phyloP scores from a whole-genome alignment of 2,329 filamentous ascomycete genomes.

The Colletotrichum shisoi region DNA sequence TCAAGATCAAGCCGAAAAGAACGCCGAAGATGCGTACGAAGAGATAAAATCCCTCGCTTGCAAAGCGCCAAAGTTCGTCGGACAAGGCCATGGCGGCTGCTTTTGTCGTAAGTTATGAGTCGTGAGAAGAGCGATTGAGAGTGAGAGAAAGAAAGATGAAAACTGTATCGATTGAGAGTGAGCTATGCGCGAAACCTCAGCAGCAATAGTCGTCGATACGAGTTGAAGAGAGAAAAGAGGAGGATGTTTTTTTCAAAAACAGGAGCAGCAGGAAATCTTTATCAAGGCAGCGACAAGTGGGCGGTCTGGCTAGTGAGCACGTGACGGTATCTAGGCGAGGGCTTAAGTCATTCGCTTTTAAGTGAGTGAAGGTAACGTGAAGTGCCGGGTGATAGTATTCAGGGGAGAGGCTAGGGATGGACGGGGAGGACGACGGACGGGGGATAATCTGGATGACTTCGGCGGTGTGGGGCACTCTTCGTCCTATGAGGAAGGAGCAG shows the following conservation, averaged over 20 bases:
- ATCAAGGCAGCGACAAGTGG: background rate
- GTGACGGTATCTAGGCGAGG: conserved; percentile 6
- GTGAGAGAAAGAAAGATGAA: background rate
- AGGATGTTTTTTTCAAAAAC: background rate
- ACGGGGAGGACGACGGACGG: background rate
- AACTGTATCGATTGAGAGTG: background rate
- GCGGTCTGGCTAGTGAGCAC: conserved; percentile 1
- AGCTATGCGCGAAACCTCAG: conserved; percentile 11
- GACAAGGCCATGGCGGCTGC: background rate
- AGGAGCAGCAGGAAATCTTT: background rate
- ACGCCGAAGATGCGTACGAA: background rate
- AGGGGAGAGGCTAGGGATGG: background rate
- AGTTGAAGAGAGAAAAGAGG: conserved; percentile 3
- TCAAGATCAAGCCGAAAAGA: background rate
- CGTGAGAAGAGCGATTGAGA: background rate
- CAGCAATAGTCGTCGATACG: conserved; percentile 4
- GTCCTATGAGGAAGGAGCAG: background rate
- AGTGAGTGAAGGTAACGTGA: conserved; percentile 1
- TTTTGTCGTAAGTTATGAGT: no score
- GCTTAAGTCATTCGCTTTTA: background rate
- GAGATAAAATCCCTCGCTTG: background rate
- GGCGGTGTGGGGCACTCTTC: background rate
- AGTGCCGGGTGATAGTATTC: background rate
- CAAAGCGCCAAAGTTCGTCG: background rate
- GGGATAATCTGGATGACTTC: background rate